Conservation (phyloP, 1,284 basidiomycete species). For the Irpex lacteus region DNA sequence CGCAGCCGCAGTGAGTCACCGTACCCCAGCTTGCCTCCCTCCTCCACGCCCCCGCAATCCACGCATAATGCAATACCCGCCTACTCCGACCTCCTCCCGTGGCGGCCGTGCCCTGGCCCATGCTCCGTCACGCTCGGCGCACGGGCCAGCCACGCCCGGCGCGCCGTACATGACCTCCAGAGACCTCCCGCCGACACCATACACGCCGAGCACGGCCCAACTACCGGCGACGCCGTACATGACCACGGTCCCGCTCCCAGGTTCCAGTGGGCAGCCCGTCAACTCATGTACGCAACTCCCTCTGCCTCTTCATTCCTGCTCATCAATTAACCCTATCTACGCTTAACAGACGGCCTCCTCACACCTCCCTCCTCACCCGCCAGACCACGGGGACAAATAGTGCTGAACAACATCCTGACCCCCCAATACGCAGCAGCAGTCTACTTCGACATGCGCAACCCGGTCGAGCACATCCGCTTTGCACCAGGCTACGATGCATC, state of each 20-base stretch:
- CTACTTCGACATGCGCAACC: slow-evolving; percentile 5
- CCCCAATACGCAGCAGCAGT: slow-evolving; percentile 12
- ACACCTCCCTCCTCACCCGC: slow-evolving; percentile 25
- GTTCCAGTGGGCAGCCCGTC: not conserved
- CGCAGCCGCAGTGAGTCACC: slow-evolving; percentile 3
- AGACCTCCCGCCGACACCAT: slow-evolving; percentile 13
- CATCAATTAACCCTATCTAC: not conserved
- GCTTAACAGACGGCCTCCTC: slow-evolving; percentile 24
- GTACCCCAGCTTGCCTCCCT: slow-evolving; percentile 2
- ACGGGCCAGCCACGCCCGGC: slow-evolving; percentile 7
- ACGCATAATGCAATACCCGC: slow-evolving; percentile 4
- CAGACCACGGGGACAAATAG: slow-evolving; percentile 6
- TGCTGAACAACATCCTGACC: slow-evolving; percentile 18
- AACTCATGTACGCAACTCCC: not conserved
- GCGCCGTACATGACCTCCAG: slow-evolving; percentile 16
- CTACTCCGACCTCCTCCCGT: slow-evolving; percentile 5
- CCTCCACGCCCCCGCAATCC: not conserved
- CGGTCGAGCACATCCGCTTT: slow-evolving; percentile 3
- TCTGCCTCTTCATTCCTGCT: not conserved
- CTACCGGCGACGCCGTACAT: slow-evolving; percentile 11
- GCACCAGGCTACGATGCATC: not conserved
- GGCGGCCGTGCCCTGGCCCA: slow-evolving; percentile 3
- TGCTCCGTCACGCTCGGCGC: slow-evolving; percentile 6
- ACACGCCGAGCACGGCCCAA: slow-evolving; percentile 4
- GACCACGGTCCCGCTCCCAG: slow-evolving; percentile 1